These are phyloP conservation scores for Setaria italica DNA, from an alignment of 202 grass and related monocot species.

Conservation along the genomic window DNA sequence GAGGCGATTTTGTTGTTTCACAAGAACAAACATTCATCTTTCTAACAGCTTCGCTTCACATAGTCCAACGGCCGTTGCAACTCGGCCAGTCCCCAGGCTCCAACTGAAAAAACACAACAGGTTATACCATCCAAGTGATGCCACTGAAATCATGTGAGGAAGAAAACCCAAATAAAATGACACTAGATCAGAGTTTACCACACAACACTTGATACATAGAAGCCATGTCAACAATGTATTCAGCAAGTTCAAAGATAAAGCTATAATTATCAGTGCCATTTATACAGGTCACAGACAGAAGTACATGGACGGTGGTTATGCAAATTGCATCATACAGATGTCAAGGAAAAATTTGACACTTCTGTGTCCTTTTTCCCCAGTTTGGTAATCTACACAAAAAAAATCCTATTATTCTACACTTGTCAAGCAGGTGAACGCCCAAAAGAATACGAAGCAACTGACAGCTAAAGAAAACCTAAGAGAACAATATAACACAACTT, in stretches of 20 bases:
- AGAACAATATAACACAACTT: slow-evolving; percentile 53
- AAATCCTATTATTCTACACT: slow-evolving; percentile 67
- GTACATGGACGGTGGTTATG: slow-evolving; percentile 45
- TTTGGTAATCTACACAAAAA: slow-evolving; percentile 55
- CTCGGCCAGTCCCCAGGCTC: background rate
- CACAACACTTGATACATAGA: background rate
- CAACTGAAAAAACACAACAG: background rate
- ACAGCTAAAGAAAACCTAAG: slow-evolving; percentile 32
- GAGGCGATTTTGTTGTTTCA: background rate
- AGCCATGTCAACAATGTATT: background rate
- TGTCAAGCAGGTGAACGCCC: slow-evolving; percentile 46
- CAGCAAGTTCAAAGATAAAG: background rate
- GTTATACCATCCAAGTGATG: background rate
- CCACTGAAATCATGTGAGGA: background rate
- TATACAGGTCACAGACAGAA: slow-evolving; percentile 46
- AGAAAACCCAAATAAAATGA: background rate
- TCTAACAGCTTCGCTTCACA: background rate
- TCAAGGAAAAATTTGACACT: slow-evolving; percentile 50
- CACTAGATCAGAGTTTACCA: background rate
- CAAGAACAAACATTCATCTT: background rate
- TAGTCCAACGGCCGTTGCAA: background rate
- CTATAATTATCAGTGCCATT: slow-evolving; percentile 54
- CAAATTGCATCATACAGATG: slow-evolving; percentile 43
- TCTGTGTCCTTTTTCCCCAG: background rate
- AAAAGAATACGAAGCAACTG: slow-evolving; percentile 50